Conservation (phyloP, 495 filamentous ascomycete species). For the Neurospora sp. region DNA sequence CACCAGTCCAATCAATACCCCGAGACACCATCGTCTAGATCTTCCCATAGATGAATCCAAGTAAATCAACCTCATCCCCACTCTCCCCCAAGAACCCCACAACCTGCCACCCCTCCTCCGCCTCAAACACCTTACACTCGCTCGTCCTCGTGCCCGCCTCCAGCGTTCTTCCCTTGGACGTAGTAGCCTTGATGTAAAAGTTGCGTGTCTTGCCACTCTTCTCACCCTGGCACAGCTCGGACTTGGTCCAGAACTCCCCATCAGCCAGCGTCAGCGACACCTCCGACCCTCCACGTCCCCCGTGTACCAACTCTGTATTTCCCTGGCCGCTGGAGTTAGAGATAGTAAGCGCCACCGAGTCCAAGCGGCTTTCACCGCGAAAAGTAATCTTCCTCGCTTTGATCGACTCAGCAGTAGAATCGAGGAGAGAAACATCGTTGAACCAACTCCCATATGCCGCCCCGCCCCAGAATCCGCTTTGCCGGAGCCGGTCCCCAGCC, state of each 20-base stretch:
- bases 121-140: slow-evolving; percentile 39
- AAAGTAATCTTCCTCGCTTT: slow-evolving; percentile 32
- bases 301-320: slow-evolving; percentile 40
- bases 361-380: slow-evolving; percentile 39
- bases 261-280: slow-evolving; percentile 33
- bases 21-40: slow-evolving; percentile 9
- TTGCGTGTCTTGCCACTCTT: slow-evolving; percentile 39
- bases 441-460: slow-evolving; percentile 42
- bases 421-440: slow-evolving; percentile 37
- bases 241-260: slow-evolving; percentile 40
- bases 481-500: slow-evolving; percentile 26
- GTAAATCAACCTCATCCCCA: slow-evolving; percentile 50
- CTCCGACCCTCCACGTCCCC: slow-evolving; percentile 42
- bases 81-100: slow-evolving; percentile 47
- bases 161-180: slow-evolving; percentile 40
- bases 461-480: slow-evolving; percentile 44
- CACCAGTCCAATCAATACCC: slow-evolving; percentile 8
- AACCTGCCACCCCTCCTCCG: slow-evolving; percentile 46
- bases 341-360: slow-evolving; percentile 39
- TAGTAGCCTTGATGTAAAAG: slow-evolving; percentile 49
- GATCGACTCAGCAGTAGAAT: slow-evolving; percentile 20
- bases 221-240: slow-evolving; percentile 42
- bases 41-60: slow-evolving; percentile 45
- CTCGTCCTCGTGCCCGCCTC: slow-evolving; percentile 37
- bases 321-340: slow-evolving; percentile 7